These are phyloP conservation scores for Phytophthora vignae DNA, from an alignment of 352 stramenopile species.

Conservation along the genomic window DNA sequence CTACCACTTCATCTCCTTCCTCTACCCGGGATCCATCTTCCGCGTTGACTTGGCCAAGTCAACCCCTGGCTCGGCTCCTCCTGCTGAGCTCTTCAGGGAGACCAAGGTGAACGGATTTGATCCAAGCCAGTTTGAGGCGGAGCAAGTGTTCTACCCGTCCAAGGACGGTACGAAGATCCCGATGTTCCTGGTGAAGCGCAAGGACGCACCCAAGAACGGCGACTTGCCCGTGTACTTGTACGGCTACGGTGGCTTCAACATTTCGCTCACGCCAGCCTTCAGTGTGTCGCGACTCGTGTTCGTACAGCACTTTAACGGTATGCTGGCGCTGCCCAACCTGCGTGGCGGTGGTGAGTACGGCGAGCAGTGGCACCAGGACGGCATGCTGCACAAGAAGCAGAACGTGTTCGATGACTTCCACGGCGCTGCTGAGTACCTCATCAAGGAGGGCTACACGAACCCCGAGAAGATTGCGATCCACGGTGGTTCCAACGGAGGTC, in stretches of 20 bases:
- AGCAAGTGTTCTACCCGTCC: slow-evolving; percentile 90
- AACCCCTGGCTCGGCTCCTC: slow-evolving; percentile 25
- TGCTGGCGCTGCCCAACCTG: slow-evolving; percentile 94
- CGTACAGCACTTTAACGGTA: slow-evolving; percentile 92
- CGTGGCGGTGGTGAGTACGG: slow-evolving; percentile 95
- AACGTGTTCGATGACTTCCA: slow-evolving; percentile 97
- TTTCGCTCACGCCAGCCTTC: slow-evolving; percentile 93
- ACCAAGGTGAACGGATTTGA: slow-evolving; percentile 88
- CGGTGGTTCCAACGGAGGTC: slow-evolving; percentile 94
- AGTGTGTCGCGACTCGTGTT: slow-evolving; percentile 87
- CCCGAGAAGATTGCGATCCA: slow-evolving; percentile 91
- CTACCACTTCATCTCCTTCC: slow-evolving; percentile 90
- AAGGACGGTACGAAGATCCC: slow-evolving; percentile 96
- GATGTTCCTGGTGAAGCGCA: slow-evolving; percentile 95
- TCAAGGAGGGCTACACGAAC: slow-evolving; percentile 90
- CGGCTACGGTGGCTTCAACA: slow-evolving; percentile 97
- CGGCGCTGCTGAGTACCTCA: slow-evolving; percentile 93
- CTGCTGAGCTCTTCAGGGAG: slow-evolving; percentile 70
- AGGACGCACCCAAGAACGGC: slow-evolving; percentile 78
- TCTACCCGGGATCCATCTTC: slow-evolving; percentile 85
- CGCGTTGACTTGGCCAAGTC: slow-evolving; percentile 61
- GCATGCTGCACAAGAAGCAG: slow-evolving; percentile 94
- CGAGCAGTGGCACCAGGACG: slow-evolving; percentile 92
- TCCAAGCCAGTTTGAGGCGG: slow-evolving; percentile 78
- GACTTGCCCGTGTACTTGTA: slow-evolving; percentile 93